Base-by-base conservation (phyloP, 306 rosid species). In the Mimosa pudica region DNA sequence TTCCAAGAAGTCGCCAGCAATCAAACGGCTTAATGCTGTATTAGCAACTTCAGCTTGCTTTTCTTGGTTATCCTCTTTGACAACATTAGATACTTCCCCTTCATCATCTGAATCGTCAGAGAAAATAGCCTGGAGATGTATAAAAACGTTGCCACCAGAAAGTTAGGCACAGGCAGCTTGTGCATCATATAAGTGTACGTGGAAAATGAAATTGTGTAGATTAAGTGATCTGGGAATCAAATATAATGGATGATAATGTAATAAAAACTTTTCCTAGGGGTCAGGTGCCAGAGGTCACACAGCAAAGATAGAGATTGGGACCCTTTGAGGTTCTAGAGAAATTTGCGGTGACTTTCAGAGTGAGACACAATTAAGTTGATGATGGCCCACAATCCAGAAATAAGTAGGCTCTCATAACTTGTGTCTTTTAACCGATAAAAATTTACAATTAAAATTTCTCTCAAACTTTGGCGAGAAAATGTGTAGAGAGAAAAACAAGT, bases 1-100 rank as follows among this genome's bases (percentile, higher is more conserved):
- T 83, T 96, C 94, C 86, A 96, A 82, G 85, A 96, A 96, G 86
- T 96, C 97, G 13, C 99, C 98, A 36, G 98, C 99, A 73, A 93
- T 88, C 88, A 96, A 87, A 66, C 96, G 94, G 82, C 88, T 96
- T 77, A 96, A 79, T 72, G 97, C 86, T 51, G 92, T 88, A 83
- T 86, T 96, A 73, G 91, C 98, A 75, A 91, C 96, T 81, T 93
- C 99, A 68, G 84, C 90, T 85, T 93, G 93, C 86, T 91, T 95
- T 76, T 87, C 93, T 64, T 87, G 97, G 85, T 96, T 74, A 42
- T 87, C 96, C 73, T 79, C 82, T 87, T 74, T 88, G 45, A 73
- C 74, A 45, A 81, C 71, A 87, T 67, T 70, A 75, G 89, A 46
- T 79, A 80, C 85, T 54, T 88, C 91, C 77, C 79, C 87, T 89